Percentiles rank a stretch among this genome's conserved stretches.
Conservation (phyloP, 805 yeast species). For the Kodamaea hsintzibuensis region DNA sequence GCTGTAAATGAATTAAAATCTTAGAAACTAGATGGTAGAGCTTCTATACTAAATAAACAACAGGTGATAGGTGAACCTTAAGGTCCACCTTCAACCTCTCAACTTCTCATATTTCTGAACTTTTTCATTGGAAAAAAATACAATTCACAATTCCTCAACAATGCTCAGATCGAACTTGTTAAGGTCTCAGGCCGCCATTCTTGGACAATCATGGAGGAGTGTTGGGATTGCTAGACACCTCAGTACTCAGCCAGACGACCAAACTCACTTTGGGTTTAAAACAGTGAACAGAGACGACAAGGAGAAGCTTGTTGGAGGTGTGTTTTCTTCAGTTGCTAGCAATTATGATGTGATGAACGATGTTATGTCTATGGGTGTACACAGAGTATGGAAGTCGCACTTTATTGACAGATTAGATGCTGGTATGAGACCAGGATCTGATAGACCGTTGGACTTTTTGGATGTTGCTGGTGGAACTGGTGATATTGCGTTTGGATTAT, state of each 20-base stretch:
- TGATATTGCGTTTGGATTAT: constrained; percentile 92
- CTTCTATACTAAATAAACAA: too few relatives aligned
- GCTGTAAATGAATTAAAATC: neutral
- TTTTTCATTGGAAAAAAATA: neutral
- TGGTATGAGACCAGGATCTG: constrained; percentile 83
- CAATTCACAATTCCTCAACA: neutral
- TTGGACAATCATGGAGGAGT: constrained; percentile 1
- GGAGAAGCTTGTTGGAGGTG: constrained; percentile 80
- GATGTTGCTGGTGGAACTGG: constrained; percentile 99
- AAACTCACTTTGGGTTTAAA: constrained; percentile 88
- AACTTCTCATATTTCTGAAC: neutral
- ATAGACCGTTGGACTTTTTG: constrained; percentile 76
- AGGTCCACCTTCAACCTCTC: neutral
- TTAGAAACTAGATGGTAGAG: too few relatives aligned
- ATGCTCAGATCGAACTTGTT: neutral
- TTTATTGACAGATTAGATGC: constrained; percentile 87
- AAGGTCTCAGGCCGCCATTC: neutral
- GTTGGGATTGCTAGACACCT: constrained; percentile 7
- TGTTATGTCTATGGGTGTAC: constrained; percentile 95
- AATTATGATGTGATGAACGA: constrained; percentile 97
- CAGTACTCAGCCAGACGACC: constrained; percentile 15
- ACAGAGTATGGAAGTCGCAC: constrained; percentile 92
- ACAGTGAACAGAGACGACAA: constrained; percentile 79
- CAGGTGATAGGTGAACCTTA: too few relatives aligned
- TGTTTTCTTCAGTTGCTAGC: constrained; percentile 92